phyloP scores from a whole-genome alignment of 1,139 yeast species.

The Taiozyma sp. region DNA sequence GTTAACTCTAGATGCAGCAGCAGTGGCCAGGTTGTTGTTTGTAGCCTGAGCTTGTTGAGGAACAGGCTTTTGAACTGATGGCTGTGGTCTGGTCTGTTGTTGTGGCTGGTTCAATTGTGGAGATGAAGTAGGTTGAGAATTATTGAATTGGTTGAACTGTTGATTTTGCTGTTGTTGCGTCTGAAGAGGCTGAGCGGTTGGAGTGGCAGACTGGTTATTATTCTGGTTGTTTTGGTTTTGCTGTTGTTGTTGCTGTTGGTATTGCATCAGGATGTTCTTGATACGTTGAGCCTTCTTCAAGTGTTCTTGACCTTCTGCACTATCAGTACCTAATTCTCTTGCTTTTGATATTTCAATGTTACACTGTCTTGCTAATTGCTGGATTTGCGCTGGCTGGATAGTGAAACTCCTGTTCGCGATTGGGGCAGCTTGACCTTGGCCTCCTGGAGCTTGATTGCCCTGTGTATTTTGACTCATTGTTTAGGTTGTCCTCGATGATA shows the following conservation, averaged over 20 bases:
- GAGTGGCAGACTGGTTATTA: conserved; percentile 9
- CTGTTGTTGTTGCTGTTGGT: conserved; percentile 18
- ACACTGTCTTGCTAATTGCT: conserved; percentile 54
- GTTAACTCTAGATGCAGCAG: conserved; percentile 4
- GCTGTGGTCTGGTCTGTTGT: conserved; percentile 6
- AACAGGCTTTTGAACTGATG: conserved; percentile 1
- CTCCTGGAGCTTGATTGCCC: not conserved
- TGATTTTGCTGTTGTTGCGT: conserved; percentile 19
- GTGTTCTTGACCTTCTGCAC: conserved; percentile 68
- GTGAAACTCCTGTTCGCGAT: not conserved
- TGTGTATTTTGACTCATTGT: conserved; percentile 6
- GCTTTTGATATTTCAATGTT: conserved; percentile 62
- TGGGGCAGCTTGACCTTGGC: not conserved
- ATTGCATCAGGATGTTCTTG: conserved; percentile 21
- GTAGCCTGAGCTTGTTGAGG: conserved; percentile 1
- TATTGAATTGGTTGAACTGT: conserved; percentile 8
- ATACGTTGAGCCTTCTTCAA: conserved; percentile 63
- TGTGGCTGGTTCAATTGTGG: conserved; percentile 12
- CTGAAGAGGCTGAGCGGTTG: conserved; percentile 14
- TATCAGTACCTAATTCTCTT: conserved; percentile 45
- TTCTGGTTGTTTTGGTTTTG: conserved; percentile 16
- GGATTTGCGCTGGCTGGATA: conserved; percentile 51
- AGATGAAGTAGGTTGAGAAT: conserved; percentile 12
- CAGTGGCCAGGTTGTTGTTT: no score
- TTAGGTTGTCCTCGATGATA: not conserved